Percentiles rank a stretch among this genome's conserved stretches.
These are phyloP conservation scores for Cyclospora cayetanensis DNA, from an alignment of 169 alveolate species.

Conservation along the genomic window DNA sequence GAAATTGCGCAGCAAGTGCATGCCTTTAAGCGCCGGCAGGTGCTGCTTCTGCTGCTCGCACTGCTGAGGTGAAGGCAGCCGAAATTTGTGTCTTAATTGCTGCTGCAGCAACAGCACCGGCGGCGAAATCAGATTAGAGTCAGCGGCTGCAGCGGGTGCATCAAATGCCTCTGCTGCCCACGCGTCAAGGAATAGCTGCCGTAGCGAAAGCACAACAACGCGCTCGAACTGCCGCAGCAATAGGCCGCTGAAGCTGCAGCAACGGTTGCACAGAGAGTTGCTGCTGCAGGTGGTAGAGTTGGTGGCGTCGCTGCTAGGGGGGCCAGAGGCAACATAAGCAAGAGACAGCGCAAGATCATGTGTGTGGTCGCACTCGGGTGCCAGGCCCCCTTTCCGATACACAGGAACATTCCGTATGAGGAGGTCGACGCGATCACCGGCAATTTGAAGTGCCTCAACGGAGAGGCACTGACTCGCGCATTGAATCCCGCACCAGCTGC, in stretches of 20 bases:
- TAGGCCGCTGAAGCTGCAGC: conserved; percentile 9
- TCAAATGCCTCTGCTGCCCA: conserved; percentile 50
- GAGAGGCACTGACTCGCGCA: background rate
- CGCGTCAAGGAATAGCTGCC: conserved; percentile 51
- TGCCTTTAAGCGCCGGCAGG: background rate
- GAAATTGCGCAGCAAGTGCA: background rate
- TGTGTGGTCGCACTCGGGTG: background rate
- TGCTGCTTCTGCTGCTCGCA: background rate
- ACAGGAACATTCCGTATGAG: background rate
- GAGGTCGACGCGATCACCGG: background rate
- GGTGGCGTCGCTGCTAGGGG: background rate
- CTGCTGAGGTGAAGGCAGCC: background rate
- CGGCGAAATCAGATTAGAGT: background rate
- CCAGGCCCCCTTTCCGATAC: background rate
- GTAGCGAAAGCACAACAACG: conserved; percentile 34
- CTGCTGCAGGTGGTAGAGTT: background rate
- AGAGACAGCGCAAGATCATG: background rate
- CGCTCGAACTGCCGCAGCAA: conserved; percentile 16
- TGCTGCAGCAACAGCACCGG: background rate
- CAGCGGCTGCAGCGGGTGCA: background rate
- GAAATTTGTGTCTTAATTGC: background rate
- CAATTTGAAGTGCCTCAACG: too few species aligned
- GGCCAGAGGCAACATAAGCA: background rate
- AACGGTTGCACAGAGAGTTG: background rate
- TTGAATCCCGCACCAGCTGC: background rate